Base-by-base conservation (phyloP, 2,329 filamentous ascomycete genomes). In the Colletotrichum brevisporum region DNA sequence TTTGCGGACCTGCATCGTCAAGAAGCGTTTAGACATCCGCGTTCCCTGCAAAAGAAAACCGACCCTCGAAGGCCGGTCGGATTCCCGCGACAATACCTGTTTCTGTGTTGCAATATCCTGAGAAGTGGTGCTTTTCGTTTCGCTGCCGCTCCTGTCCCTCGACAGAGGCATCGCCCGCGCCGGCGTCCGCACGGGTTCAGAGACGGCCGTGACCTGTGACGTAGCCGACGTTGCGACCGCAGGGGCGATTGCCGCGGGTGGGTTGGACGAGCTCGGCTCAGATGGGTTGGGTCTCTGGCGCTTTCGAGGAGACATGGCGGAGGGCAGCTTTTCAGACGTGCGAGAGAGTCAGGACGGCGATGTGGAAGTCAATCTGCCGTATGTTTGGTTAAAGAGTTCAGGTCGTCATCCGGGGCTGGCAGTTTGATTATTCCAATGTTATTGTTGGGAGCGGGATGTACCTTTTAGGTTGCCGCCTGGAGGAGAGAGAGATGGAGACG, bases 1-100 rank as follows among this genome's bases (percentile, higher is more conserved):
- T 75, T 88, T 88, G 68, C 82, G 83, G 45, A 85, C 78, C 86
- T 89, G 73, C 2, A 50, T 67, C 18, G 27, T 41, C 21, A 24
- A 24, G 31, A 36, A 26, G 6, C 21, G 16, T 21, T 69, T 56
- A 69, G 55, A 53, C 47, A 10, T 24, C 45, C 39, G 51, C 21
- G 54, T 36, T 45, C 36, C 21, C 9, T 15, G 26, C 18, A 60
- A 18, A 6, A 47, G 16, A 18, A 18, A 47, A 16, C 9, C 16
- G 13, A 16, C 18, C 16, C 18, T 18, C 31, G 10, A 18, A 18
- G 15, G 45, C 16, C 6, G 6, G 18, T 8, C 45, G 4, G 45
- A 47, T n/a, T 2, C 16, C 16, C 16, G 16, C 9, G 45, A n/a
- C 4, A 50, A 21, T 57, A 73, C 72, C 58, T 71, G 68, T 65